Evolutionary conservation across 2,329 filamentous ascomycete species (phyloP).

Genomic region (Fusarium guadeloupense): DNA sequence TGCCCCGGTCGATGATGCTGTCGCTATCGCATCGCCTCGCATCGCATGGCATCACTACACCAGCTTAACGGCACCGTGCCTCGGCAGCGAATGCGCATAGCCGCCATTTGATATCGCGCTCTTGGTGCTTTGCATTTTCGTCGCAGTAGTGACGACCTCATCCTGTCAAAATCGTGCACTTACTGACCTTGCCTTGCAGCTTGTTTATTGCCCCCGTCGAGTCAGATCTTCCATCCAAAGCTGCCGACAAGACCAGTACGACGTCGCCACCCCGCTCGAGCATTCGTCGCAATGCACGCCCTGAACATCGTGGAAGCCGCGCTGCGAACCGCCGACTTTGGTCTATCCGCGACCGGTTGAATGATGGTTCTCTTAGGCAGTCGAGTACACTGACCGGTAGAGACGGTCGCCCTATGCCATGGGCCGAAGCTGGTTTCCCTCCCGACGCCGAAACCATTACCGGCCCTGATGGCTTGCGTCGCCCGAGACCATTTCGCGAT

Average conservation of each 20-base stretch:
- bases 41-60: conserved; percentile 32
- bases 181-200: conserved; percentile 44
- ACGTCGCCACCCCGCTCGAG: conserved; percentile 50
- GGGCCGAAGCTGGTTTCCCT: conserved; percentile 30
- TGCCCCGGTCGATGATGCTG: conserved; percentile 38
- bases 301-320: conserved; percentile 47
- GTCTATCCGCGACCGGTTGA: conserved; percentile 38
- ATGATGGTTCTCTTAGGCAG: conserved; percentile 17
- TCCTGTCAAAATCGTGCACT: conserved; percentile 19
- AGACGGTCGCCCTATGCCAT: conserved; percentile 34
- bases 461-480: conserved; percentile 12
- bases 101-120: conserved; percentile 12
- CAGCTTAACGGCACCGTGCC: conserved; percentile 30
- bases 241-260: conserved; percentile 43
- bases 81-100: conserved; percentile 25
- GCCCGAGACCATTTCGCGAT: conserved; percentile 38
- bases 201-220: conserved; percentile 58
- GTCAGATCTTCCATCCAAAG: conserved; percentile 53
- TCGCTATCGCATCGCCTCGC: conserved; percentile 20
- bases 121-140: conserved; percentile 22
- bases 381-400: conserved; percentile 3
- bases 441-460: conserved; percentile 23
- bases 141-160: conserved; percentile 18
- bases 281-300: conserved; percentile 52
- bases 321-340: conserved; percentile 44